Conservation (phyloP, 768 basidiomycete species). For the Coprinopsis strossmayeri region DNA sequence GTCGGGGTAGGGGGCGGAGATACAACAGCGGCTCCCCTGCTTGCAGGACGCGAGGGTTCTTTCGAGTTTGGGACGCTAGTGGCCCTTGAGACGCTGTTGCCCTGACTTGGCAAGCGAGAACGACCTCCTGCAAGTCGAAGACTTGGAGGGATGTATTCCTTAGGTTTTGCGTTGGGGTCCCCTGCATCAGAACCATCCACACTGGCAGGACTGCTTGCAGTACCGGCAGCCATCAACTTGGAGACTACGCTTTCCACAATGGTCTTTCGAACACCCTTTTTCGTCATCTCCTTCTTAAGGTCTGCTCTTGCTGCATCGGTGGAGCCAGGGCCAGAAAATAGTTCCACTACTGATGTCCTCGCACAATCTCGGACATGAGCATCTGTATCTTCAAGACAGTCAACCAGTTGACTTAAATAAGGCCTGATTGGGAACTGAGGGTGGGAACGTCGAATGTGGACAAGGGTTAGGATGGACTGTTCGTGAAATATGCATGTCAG, state of each 20-base stretch:
- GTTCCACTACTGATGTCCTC: slow-evolving; percentile 68
- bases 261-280: slow-evolving; percentile 80
- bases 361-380: slow-evolving; percentile 85
- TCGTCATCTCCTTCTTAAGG: slow-evolving; percentile 85
- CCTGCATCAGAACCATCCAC: slow-evolving; percentile 57
- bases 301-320: slow-evolving; percentile 86
- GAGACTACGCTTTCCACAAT: slow-evolving; percentile 77
- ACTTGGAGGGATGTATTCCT: slow-evolving; percentile 74
- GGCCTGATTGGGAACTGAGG: slow-evolving; percentile 75
- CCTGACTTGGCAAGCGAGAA: slow-evolving; percentile 34
- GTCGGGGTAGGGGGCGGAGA: slow-evolving; percentile 32
- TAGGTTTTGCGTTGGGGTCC: slow-evolving; percentile 33
- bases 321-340: slow-evolving; percentile 81
- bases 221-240: slow-evolving; percentile 48
- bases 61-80: slow-evolving; percentile 43
- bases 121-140: slow-evolving; percentile 47
- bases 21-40: slow-evolving; percentile 49
- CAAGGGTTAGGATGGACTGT: slow-evolving; percentile 60
- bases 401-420: slow-evolving; percentile 76
- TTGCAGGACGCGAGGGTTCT: slow-evolving; percentile 49
- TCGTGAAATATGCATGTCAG: slow-evolving; percentile 1
- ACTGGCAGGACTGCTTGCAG: slow-evolving; percentile 39
- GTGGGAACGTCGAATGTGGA: slow-evolving; percentile 65
- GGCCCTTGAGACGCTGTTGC: slow-evolving; percentile 33
- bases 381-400: slow-evolving; percentile 85